Conservation (phyloP, 164 flowering plant species). For the Santalum album region DNA sequence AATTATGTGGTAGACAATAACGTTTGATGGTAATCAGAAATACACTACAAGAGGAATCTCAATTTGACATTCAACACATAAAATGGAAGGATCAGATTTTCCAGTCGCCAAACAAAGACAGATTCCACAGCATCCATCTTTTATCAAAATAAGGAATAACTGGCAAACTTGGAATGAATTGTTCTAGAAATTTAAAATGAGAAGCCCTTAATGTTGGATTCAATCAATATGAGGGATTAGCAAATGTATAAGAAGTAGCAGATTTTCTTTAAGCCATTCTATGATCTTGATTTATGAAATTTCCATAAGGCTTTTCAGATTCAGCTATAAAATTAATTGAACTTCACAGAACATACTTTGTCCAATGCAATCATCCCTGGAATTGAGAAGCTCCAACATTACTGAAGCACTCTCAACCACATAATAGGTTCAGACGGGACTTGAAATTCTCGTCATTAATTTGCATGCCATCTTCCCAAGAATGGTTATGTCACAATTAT, state of each 20-base stretch:
- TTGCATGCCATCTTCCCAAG: conserved; percentile 55
- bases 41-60: too few relatives aligned
- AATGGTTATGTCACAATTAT: conserved; percentile 43
- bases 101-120: too few relatives aligned
- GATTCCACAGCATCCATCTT: not conserved
- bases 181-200: not conserved
- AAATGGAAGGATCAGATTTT: too few relatives aligned
- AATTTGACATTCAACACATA: too few relatives aligned
- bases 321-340: not conserved
- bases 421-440: conserved; percentile 17
- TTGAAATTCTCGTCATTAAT: conserved; percentile 22
- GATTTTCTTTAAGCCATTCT: too few relatives aligned
- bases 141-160: not conserved
- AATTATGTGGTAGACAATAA: too few relatives aligned
- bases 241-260: too few relatives aligned
- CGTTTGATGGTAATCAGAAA: too few relatives aligned
- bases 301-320: too few relatives aligned
- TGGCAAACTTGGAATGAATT: not conserved
- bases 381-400: conserved; percentile 73
- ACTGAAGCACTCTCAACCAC: conserved; percentile 53
- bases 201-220: too few relatives aligned
- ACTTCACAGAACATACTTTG: conserved; percentile 38
- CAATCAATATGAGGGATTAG: too few relatives aligned
- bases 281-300: too few relatives aligned
- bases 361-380: conserved; percentile 76